Base-by-base conservation (phyloP, 2,329 filamentous ascomycete genomes). In the Chaetomiaceae sp. region DNA sequence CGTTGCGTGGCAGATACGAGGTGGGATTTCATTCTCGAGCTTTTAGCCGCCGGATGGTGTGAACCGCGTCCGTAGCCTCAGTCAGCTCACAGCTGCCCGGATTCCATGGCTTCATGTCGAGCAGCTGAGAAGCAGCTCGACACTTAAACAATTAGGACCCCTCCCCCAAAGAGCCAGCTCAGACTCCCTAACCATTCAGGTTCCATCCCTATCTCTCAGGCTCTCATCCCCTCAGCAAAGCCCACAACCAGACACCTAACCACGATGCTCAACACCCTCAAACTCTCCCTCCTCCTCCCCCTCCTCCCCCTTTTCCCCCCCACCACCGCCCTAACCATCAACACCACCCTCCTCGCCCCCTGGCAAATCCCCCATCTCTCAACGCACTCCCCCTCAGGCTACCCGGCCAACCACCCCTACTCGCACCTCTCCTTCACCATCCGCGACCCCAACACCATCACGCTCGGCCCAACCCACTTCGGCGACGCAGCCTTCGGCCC, bases 341-440 rank as follows among this genome's bases (percentile, higher is more conserved):
- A 38, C 45, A 29, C 45, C 2, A 25, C 38, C 22, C 5, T 23
- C 29, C 48, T 51, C 39, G 2, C 2, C 1, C 63, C 63, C 17
- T 68, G 65, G 65, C 46, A 62, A 23, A 63, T 67, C 43, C 60
- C 61, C 2, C 15, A n/a, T 7, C 31, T 68, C 1, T 27, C 38
- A 2, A 64, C 65, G 0, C 60, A 50, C 47, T 60, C 60, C 5
- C 66, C 66, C 7, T 64, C 64, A 1, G 62, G 62, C 7, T 56
- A 61, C 19, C 64, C 65, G 1, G 62, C 56, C 1, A 60, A 20
- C n/a, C 60, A 45, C 29, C 53, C 58, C 12, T 43, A 59, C 47
- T 64, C 56, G 11, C 43, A 50, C 27, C 43, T 67, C 20, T 47
- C 40, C 44, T 59, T 59, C 15, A 59, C 57, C 36, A 65, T 69